These are phyloP conservation scores for Ceratobasidium papillatum DNA, from an alignment of 1,284 basidiomycete genomes.

Conservation along the genomic window DNA sequence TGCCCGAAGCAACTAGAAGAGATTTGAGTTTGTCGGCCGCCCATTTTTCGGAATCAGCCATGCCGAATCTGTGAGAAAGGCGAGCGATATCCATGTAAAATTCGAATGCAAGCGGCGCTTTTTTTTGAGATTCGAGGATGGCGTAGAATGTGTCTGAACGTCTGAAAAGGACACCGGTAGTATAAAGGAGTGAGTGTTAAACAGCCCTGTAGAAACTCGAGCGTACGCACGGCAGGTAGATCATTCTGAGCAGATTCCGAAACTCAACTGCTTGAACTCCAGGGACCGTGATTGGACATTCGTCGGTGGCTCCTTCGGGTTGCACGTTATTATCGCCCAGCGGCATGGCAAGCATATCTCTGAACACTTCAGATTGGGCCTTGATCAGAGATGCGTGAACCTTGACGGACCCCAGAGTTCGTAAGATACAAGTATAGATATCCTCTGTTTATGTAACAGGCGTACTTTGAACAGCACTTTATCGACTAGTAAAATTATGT, in stretches of 20 bases:
- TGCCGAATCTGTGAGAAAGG: not conserved
- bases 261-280: not conserved
- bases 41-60: not conserved
- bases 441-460: too few species aligned
- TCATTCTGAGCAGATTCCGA: not conserved
- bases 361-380: not conserved
- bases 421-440: not conserved
- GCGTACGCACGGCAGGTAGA: constrained; percentile 3
- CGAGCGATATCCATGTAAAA: not conserved
- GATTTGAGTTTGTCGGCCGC: not conserved
- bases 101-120: not conserved
- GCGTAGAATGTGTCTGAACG: too few species aligned
- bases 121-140: too few species aligned
- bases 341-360: not conserved
- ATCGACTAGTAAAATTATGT: not conserved
- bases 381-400: not conserved
- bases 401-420: not conserved
- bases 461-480: constrained; percentile 16
- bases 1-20: not conserved
- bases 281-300: not conserved
- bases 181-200: not conserved
- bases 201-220: not conserved
- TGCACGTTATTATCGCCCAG: not conserved
- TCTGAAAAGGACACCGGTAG: not conserved
- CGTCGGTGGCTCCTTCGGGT: not conserved